These are phyloP conservation scores for Chaetomiaceae sp. DNA, from an alignment of 2,329 filamentous ascomycete species.

Conservation along the genomic window DNA sequence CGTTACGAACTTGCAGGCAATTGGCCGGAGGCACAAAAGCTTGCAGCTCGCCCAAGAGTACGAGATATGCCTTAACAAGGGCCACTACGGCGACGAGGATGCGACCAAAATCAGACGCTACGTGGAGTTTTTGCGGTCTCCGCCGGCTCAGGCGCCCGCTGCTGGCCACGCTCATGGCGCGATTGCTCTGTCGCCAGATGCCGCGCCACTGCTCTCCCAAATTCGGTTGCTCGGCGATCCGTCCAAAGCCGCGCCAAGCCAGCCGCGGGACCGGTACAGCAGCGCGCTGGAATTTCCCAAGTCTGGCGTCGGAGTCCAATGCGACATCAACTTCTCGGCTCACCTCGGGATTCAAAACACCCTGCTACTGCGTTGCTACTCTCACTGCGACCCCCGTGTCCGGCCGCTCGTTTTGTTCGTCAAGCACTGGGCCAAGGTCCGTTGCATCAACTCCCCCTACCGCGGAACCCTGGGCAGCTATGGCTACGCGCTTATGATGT, in stretches of 20 bases:
- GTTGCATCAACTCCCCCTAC: conserved; percentile 82
- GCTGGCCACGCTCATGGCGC: conserved; percentile 27
- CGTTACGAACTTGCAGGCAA: conserved; percentile 32
- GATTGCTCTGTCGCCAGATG: conserved; percentile 34
- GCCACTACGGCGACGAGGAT: conserved; percentile 37
- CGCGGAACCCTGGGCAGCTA: conserved; percentile 83
- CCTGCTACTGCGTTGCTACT: conserved; percentile 74
- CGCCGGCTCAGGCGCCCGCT: conserved; percentile 25
- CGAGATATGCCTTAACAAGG: conserved; percentile 45
- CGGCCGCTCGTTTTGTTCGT: conserved; percentile 75
- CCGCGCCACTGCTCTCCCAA: conserved; percentile 32
- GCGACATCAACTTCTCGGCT: conserved; percentile 88
- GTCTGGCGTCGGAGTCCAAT: conserved; percentile 71
- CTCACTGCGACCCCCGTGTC: conserved; percentile 70
- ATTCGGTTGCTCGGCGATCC: conserved; percentile 45
- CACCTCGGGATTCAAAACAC: conserved; percentile 81
- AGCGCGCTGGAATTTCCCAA: conserved; percentile 72
- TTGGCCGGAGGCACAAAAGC: conserved; percentile 46
- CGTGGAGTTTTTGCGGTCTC: conserved; percentile 41
- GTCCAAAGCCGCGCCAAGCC: conserved; percentile 43
- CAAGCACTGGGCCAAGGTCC: conserved; percentile 82
- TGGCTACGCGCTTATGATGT: conserved; percentile 85
- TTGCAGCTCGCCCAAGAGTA: conserved; percentile 52
- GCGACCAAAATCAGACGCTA: conserved; percentile 41
- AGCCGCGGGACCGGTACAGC: conserved; percentile 47